phyloP scores from a whole-genome alignment of 306 rosid genomes.

The Cicer pinnatifidum region DNA sequence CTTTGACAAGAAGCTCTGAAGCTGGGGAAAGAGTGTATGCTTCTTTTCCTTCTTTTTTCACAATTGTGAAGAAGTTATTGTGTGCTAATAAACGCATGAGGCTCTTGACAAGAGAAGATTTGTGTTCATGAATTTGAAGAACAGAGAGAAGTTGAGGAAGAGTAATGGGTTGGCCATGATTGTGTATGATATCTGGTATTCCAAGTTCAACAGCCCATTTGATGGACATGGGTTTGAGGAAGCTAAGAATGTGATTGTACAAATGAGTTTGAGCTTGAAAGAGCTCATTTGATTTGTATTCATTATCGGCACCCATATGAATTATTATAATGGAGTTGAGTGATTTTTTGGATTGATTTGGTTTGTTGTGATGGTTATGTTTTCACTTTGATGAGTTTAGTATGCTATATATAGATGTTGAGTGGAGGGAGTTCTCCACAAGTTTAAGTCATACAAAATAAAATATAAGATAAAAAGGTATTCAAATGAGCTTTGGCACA shows the following conservation, averaged over 20 bases:
- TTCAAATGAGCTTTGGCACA: no score
- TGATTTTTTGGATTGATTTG: no score
- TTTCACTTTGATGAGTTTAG: no score
- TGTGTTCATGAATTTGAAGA: background rate
- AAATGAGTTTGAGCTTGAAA: slow-evolving; percentile 22
- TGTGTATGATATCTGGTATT: slow-evolving; percentile 24
- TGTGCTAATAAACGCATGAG: slow-evolving; percentile 26
- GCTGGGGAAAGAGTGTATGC: slow-evolving; percentile 13
- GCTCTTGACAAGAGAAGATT: background rate
- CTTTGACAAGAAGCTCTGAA: slow-evolving; percentile 17
- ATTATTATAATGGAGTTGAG: no score
- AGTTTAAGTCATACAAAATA: no score
- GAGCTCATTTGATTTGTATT: background rate
- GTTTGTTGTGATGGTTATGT: no score
- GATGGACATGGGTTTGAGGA: slow-evolving; percentile 30
- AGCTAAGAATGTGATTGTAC: background rate
- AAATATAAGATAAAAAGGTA: no score
- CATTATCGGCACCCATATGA: background rate
- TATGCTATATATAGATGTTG: no score
- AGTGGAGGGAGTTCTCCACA: no score
- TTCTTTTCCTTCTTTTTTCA: background rate
- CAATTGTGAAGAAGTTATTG: slow-evolving; percentile 7
- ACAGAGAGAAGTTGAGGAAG: background rate
- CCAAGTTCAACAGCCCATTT: slow-evolving; percentile 31
- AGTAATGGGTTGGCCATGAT: slow-evolving; percentile 20